Evolutionary conservation across 164 flowering plant species (phyloP).

Genomic region (Aristolochia californica): DNA sequence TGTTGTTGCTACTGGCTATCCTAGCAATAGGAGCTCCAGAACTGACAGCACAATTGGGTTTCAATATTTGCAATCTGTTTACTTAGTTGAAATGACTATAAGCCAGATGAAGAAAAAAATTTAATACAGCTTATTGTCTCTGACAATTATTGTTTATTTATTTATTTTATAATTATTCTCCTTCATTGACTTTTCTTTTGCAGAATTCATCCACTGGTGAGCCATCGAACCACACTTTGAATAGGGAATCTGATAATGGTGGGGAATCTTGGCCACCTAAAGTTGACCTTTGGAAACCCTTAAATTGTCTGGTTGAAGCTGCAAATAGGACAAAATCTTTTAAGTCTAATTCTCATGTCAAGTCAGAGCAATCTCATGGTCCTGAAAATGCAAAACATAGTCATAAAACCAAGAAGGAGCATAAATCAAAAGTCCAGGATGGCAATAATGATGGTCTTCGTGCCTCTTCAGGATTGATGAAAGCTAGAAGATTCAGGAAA

Average conservation of each 20-base stretch:
- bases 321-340: conserved; percentile 76
- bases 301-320: conserved; percentile 81
- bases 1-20: no score
- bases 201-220: conserved; percentile 49
- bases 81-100: no score
- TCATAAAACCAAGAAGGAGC: conserved; percentile 43
- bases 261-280: conserved; percentile 41
- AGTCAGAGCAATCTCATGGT: conserved; percentile 23
- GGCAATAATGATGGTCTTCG: conserved; percentile 23
- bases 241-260: conserved; percentile 31
- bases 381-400: conserved; percentile 17
- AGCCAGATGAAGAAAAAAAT: no score
- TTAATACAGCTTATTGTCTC: no score
- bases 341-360: conserved; percentile 37
- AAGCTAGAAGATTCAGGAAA: conserved; percentile 50
- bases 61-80: no score
- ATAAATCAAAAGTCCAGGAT: conserved; percentile 33
- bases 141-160: no score
- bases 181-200: neutral
- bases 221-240: conserved; percentile 28
- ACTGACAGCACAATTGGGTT: no score
- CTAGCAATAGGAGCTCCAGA: no score
- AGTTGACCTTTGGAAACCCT: conserved; percentile 80
- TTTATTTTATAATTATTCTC: no score
- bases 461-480: conserved; percentile 28